These are phyloP conservation scores for Backusella sp. DNA, from an alignment of 192 early-diverging fungal species.

Conservation along the genomic window DNA sequence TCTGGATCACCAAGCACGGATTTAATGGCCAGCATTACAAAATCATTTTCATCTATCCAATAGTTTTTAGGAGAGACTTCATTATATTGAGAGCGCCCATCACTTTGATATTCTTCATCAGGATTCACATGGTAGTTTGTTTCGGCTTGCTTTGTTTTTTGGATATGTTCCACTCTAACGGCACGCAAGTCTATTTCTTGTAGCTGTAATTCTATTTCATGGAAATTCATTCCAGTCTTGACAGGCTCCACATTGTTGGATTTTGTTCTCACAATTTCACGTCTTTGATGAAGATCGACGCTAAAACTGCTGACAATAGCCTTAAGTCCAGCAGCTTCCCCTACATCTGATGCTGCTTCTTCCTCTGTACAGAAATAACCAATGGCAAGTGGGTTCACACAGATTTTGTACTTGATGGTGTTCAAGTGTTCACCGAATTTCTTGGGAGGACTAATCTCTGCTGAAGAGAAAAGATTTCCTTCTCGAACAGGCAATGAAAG, in stretches of 20 bases:
- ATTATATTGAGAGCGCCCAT: not conserved
- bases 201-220: conserved; percentile 37
- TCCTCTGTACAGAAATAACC: conserved; percentile 31
- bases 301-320: conserved; percentile 25
- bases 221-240: conserved; percentile 27
- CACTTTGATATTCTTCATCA: not conserved
- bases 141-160: not conserved
- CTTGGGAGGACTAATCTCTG: conserved; percentile 2
- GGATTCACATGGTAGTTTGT: not conserved
- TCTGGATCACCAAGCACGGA: not conserved
- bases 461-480: conserved; percentile 25
- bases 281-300: conserved; percentile 35
- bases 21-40: not conserved
- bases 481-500: conserved; percentile 32
- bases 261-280: conserved; percentile 10
- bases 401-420: conserved; percentile 36
- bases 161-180: conserved; percentile 7
- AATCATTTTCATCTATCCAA: conserved; percentile 25
- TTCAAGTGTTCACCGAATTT: conserved; percentile 27
- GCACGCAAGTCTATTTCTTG: conserved; percentile 34
- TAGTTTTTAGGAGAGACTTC: not conserved
- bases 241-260: conserved; percentile 15
- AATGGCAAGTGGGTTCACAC: conserved; percentile 25
- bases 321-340: conserved; percentile 32
- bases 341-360: conserved; percentile 2